Evolutionary conservation across 495 filamentous ascomycete species (phyloP).

Genomic region (Niebla homalea): DNA sequence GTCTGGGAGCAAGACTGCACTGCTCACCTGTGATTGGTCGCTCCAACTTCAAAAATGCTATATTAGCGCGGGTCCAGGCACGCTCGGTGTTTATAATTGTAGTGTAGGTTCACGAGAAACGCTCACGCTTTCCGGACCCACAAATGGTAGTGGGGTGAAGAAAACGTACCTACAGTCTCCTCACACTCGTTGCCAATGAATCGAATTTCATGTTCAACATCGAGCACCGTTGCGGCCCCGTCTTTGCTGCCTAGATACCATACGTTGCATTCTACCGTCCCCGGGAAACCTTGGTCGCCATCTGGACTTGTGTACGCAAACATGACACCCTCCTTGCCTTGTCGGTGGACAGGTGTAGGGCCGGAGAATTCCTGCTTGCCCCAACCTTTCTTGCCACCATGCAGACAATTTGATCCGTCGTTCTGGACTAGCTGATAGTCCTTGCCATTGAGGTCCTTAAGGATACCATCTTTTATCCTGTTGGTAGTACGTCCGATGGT

Average conservation of each 20-base stretch:
- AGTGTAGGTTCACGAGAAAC: no score
- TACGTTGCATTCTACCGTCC: constrained; percentile 63
- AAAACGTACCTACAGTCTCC: constrained; percentile 48
- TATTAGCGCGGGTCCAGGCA: no score
- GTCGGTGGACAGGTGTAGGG: constrained; percentile 46
- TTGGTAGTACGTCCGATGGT: constrained; percentile 91
- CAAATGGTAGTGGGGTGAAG: no score
- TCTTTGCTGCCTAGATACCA: constrained; percentile 67
- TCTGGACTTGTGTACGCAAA: constrained; percentile 63
- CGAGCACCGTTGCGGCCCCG: constrained; percentile 52
- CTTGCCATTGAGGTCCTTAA: constrained; percentile 59
- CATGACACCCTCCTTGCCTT: constrained; percentile 62
- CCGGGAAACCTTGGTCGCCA: constrained; percentile 77
- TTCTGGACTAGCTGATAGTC: constrained; percentile 57
- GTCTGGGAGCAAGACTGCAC: background rate
- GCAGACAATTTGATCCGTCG: constrained; percentile 64
- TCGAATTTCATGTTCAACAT: constrained; percentile 81
- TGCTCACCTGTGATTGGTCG: constrained; percentile 86
- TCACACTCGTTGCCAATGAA: constrained; percentile 60
- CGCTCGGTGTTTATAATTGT: no score
- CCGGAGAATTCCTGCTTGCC: constrained; percentile 73
- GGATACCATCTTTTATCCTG: constrained; percentile 58
- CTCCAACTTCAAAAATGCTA: constrained; percentile 37
- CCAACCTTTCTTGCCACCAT: constrained; percentile 76
- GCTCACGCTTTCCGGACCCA: no score